Base-by-base conservation (phyloP, 2,329 filamentous ascomycete genomes). In the Nemania abortiva region DNA sequence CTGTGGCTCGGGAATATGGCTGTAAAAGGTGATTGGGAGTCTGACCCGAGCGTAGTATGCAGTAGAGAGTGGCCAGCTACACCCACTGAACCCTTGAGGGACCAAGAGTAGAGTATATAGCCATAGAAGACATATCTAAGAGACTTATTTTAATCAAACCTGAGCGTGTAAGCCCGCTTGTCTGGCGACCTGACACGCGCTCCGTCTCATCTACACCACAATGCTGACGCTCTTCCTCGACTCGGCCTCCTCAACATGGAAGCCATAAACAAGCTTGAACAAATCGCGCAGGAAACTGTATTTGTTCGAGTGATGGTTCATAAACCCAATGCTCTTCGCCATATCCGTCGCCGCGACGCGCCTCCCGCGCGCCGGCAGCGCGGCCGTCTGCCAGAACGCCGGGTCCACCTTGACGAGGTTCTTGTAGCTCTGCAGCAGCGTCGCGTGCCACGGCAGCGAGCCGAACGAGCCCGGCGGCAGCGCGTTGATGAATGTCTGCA, bases 231-330 rank as follows among this genome's bases (percentile, higher is more conserved):
- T 88, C 75, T 92, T 91, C 72, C 91, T 85, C 63, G 85, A 83
- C 55, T 91, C 89, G 0, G 89, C 91, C 75, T 97, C 94, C 64
- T 97, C 93, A 18, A 94, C 82, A 56, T 91, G 88, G 76, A 95
- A 95, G 3, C 93, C 92, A 79, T 97, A 97, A 2, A 97, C 94
- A 49, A 95, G 85, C 62, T 89, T 88, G 82, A 93, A 98, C 15
- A 98, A 84, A 75, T 97, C 94, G 58, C 89, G 86, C 71, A 98
- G 82, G 85, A 95, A 98, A 9, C 84, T 84, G 79, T 96, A 96
- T 74, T 94, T 89, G 65, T 89, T 86, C 31, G 86, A 86, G 45
- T 88, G 90, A 65, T 89, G 85, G 61, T 88, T 88, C 88, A 97
- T 92, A 84, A 91, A 91, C 61, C 87, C 85, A 6, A 97, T 91